Percentiles rank a stretch among this genome's conserved stretches.
Conservation (phyloP, 306 rosid species). For the Cucumis cinereus region DNA sequence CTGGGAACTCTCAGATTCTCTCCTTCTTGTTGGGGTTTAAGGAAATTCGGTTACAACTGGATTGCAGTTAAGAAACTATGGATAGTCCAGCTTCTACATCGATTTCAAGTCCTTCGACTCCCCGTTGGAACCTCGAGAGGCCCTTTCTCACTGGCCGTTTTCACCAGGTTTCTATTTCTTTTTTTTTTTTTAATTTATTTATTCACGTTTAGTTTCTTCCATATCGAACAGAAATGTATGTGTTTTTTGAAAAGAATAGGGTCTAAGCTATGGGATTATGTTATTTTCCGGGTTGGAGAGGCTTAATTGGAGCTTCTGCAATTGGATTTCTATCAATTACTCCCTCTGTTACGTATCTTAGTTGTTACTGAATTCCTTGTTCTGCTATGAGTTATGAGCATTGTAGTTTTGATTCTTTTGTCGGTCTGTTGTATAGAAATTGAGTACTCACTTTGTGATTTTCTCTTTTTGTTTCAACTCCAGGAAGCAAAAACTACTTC, state of each 20-base stretch:
- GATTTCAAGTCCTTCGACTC: conserved; percentile 27
- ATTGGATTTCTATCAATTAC: neutral
- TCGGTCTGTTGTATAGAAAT: neutral
- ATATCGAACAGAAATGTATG: neutral
- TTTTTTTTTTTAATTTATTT: neutral
- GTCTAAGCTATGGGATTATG: neutral
- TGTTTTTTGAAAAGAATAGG: neutral
- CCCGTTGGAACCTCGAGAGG: conserved; percentile 43
- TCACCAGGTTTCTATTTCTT: conserved; percentile 28
- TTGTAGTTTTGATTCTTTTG: neutral
- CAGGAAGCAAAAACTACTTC: conserved; percentile 33
- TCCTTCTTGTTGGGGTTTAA: neutral
- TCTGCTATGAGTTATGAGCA: neutral
- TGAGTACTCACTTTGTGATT: neutral
- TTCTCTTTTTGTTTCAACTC: neutral
- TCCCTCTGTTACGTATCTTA: neutral
- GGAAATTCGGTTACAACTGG: neutral
- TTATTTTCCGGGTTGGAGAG: neutral
- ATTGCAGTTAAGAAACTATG: conserved; percentile 9
- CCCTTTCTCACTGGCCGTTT: conserved; percentile 53
- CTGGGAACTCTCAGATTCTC: neutral
- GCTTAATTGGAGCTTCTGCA: neutral
- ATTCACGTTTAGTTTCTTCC: neutral
- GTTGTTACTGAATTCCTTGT: neutral
- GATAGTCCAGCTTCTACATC: conserved; percentile 14